phyloP scores from a whole-genome alignment of 495 filamentous ascomycete species.

The Penicillium bovifimosum region DNA sequence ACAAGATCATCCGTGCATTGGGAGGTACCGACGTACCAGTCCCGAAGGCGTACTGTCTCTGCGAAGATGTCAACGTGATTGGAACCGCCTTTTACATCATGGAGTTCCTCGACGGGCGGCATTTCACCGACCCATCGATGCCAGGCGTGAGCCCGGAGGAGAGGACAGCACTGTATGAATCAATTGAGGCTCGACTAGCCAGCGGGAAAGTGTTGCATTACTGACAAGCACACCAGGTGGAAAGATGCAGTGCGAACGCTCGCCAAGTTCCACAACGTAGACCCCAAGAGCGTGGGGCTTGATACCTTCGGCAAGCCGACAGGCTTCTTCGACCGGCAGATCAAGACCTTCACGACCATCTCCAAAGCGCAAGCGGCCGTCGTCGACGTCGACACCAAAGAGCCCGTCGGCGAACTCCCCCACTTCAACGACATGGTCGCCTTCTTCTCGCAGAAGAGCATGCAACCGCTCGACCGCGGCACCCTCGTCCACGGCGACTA shows the following conservation, averaged over 20 bases:
- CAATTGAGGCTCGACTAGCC: neutral
- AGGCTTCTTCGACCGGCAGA: conserved; percentile 84
- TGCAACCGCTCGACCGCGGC: conserved; percentile 71
- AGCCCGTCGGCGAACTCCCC: conserved; percentile 74
- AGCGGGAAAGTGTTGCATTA: neutral
- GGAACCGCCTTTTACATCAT: conserved; percentile 96
- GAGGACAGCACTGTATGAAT: conserved; percentile 59
- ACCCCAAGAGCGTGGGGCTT: conserved; percentile 58
- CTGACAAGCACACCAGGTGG: conserved; percentile 51
- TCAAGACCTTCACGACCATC: conserved; percentile 73
- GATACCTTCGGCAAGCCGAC: conserved; percentile 64
- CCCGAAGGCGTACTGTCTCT: conserved; percentile 78
- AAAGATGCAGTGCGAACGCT: conserved; percentile 74
- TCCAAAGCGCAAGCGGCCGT: conserved; percentile 69
- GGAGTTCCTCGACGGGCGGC: conserved; percentile 86
- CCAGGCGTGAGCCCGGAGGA: conserved; percentile 66
- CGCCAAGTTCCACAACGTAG: conserved; percentile 77
- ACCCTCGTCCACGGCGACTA: conserved; percentile 91
- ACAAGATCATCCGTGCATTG: conserved; percentile 81
- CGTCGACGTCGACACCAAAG: conserved; percentile 67
- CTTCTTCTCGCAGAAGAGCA: conserved; percentile 62
- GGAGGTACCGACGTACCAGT: conserved; percentile 77
- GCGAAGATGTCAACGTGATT: conserved; percentile 70
- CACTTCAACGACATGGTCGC: conserved; percentile 71
- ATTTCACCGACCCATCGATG: conserved; percentile 82